Conservation (phyloP, 1,284 basidiomycete genomes). For the Austropuccinia psidii region DNA sequence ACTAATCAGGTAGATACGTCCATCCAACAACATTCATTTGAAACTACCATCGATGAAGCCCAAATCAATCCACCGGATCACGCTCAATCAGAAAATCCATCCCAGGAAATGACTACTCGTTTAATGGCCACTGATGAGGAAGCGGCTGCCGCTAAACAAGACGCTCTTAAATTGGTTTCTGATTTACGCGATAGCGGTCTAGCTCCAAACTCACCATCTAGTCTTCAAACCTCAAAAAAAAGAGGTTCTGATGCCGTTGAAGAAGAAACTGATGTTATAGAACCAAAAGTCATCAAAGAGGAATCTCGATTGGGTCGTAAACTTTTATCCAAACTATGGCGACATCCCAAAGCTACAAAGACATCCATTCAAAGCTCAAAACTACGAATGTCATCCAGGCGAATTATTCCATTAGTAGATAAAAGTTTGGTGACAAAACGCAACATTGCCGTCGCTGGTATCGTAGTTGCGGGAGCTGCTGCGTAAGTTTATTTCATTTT, state of each 20-base stretch:
- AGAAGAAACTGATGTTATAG: too few relatives aligned
- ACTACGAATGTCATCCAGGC: neutral
- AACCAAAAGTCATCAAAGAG: too few relatives aligned
- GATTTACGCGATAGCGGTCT: neutral
- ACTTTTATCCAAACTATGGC: neutral
- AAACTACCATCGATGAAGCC: neutral
- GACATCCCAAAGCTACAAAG: too few relatives aligned
- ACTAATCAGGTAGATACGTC: neutral
- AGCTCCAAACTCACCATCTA: neutral
- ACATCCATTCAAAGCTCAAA: neutral
- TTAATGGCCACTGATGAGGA: slow-evolving; percentile 18
- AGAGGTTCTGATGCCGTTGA: neutral
- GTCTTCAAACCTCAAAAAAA: neutral
- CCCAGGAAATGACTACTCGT: neutral
- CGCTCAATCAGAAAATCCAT: neutral
- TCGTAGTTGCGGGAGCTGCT: slow-evolving; percentile 30
- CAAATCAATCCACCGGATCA: neutral
- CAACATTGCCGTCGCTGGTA: slow-evolving; percentile 18
- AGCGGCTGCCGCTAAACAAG: slow-evolving; percentile 4
- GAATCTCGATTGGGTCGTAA: neutral
- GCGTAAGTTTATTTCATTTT: slow-evolving; percentile 7
- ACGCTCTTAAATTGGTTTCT: slow-evolving; percentile 16
- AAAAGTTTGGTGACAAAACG: neutral
- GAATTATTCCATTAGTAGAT: neutral
- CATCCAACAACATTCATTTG: neutral